Conservation (phyloP, 257 asterid species). For the Anisodus acutangulus region DNA sequence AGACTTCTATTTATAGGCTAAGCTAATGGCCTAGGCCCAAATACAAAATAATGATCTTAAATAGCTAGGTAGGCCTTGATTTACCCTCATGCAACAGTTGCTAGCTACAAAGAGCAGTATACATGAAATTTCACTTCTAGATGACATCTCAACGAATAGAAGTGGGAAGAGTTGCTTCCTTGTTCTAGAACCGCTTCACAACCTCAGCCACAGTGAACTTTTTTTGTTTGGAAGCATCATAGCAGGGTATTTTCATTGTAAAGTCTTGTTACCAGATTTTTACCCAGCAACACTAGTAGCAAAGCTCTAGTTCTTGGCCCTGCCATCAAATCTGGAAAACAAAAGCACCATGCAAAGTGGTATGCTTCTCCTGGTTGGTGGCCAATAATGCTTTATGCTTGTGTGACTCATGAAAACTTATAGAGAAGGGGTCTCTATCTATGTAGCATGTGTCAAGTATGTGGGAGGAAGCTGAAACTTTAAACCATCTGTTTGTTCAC, state of each 20-base stretch:
- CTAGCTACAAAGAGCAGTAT: background rate
- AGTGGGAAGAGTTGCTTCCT: background rate
- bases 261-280: background rate
- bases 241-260: no score
- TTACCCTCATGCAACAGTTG: no score
- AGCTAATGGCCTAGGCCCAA: no score
- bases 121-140: background rate
- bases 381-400: background rate
- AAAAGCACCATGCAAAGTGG: background rate
- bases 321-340: background rate
- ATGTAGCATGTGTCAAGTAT: background rate
- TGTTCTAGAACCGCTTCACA: background rate
- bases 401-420: background rate
- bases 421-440: background rate
- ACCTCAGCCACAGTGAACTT: background rate
- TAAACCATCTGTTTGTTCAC: background rate
- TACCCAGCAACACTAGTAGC: background rate
- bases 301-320: background rate
- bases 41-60: no score
- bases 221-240: no score
- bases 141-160: background rate
- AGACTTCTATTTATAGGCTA: no score
- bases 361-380: background rate
- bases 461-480: background rate
- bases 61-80: no score